Conservation (phyloP, 306 rosid species). For the cucumber (Cucumis sativus) region Cucumber_9930_V3 NC_026657.2:567001-567500, state of each 20-base stretch:
- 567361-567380: slow-evolving; percentile 80
- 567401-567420: slow-evolving; percentile 61
- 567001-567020: background rate
- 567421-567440: slow-evolving; percentile 53
- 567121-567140: background rate
- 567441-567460: slow-evolving; percentile 88
- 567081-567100: slow-evolving; percentile 10
- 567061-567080: background rate
- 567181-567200: slow-evolving; percentile 76
- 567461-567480: slow-evolving; percentile 87
- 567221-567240: slow-evolving; percentile 87
- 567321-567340: background rate
- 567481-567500: slow-evolving; percentile 84
- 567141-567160: slow-evolving; percentile 69
- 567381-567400: slow-evolving; percentile 50
- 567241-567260: slow-evolving; percentile 82
- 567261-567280: slow-evolving; percentile 87
- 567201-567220: slow-evolving; percentile 80
- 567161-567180: slow-evolving; percentile 71
- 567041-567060: background rate
- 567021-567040: slow-evolving; percentile 1
- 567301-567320: background rate
- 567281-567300: slow-evolving; percentile 14
- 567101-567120: slow-evolving; percentile 1
- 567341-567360: slow-evolving; percentile 79